A percentile compares a stretch with the other conserved stretches of the same genome.
Evolutionary conservation across 179 eudicot species (phyloP).

Genomic region (Beta corolliflora): DNA sequence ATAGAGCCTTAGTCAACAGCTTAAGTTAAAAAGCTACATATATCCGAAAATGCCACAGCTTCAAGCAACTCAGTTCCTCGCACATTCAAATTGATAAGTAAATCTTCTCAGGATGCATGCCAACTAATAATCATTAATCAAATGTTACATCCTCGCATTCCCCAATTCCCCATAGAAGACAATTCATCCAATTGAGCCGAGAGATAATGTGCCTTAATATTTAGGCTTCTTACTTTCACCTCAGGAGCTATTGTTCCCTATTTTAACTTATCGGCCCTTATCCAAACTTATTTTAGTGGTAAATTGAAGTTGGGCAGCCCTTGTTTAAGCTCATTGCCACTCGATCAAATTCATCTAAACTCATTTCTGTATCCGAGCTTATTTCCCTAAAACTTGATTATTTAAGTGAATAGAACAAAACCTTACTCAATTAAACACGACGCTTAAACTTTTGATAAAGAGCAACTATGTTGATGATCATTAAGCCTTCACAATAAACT

Average conservation of each 20-base stretch:
- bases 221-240: not conserved
- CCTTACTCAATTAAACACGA: too few relatives aligned
- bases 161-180: not conserved
- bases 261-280: too few relatives aligned
- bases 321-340: too few relatives aligned
- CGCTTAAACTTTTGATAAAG: not conserved
- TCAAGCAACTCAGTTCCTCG: not conserved
- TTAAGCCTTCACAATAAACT: not conserved
- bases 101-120: not conserved
- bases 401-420: too few relatives aligned
- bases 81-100: not conserved
- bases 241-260: too few relatives aligned
- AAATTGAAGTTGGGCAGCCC: too few relatives aligned
- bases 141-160: not conserved
- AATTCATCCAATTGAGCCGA: not conserved
- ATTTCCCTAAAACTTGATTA: too few relatives aligned
- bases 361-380: too few relatives aligned
- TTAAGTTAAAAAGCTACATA: not conserved
- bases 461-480: not conserved
- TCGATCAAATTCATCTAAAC: too few relatives aligned
- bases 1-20: not conserved
- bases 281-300: too few relatives aligned
- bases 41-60: not conserved
- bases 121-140: not conserved
- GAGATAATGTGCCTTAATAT: not conserved